These are phyloP conservation scores for Nakazawaea populi DNA, from an alignment of 805 yeast genomes.

Conservation along the genomic window DNA sequence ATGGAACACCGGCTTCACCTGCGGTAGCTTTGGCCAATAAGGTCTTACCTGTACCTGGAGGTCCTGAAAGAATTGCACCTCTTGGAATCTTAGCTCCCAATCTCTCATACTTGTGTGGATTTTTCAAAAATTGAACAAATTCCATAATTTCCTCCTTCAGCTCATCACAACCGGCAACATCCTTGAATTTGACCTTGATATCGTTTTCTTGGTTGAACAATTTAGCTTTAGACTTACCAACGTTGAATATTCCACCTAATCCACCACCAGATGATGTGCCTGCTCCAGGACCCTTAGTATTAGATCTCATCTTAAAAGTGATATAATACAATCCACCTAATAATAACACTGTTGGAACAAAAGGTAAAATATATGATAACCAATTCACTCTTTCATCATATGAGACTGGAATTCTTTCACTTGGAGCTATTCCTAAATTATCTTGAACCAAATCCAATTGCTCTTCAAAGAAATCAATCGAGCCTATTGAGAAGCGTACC, in stretches of 20 bases:
- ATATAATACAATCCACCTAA: slow-evolving; percentile 86
- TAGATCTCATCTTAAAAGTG: slow-evolving; percentile 49
- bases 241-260: slow-evolving; percentile 72
- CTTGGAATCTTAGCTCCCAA: slow-evolving; percentile 97
- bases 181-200: slow-evolving; percentile 81
- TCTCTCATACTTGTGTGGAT: slow-evolving; percentile 84
- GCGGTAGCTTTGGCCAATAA: slow-evolving; percentile 97
- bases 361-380: slow-evolving; percentile 57
- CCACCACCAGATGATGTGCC: slow-evolving; percentile 50
- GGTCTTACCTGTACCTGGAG: slow-evolving; percentile 99
- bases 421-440: slow-evolving; percentile 53
- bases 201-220: slow-evolving; percentile 88
- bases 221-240: slow-evolving; percentile 90
- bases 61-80: slow-evolving; percentile 96
- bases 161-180: slow-evolving; percentile 97
- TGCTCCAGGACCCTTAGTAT: slow-evolving; percentile 22
- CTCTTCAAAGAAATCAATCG: slow-evolving; percentile 82
- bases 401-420: slow-evolving; percentile 72
- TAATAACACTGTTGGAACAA: slow-evolving; percentile 83
- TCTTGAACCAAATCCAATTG: slow-evolving; percentile 73
- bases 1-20: slow-evolving; percentile 98
- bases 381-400: slow-evolving; percentile 70
- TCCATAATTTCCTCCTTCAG: slow-evolving; percentile 98
- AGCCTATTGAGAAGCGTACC: slow-evolving; percentile 74
- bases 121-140: slow-evolving; percentile 87